These are phyloP conservation scores for Fagopyrum esculentum DNA, from an alignment of 148 eudicot genomes.

Conservation along the genomic window DNA sequence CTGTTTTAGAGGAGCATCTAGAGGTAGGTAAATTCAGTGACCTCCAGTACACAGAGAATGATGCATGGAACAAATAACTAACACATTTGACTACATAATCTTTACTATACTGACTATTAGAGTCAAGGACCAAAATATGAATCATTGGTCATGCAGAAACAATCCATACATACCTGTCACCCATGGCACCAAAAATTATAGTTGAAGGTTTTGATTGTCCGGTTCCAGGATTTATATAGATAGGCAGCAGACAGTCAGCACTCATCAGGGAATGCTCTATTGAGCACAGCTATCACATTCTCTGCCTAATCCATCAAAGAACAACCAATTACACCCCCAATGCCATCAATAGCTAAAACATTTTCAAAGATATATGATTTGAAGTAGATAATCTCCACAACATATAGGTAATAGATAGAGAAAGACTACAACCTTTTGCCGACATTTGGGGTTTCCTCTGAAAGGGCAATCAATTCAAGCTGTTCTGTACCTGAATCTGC, in stretches of 20 bases:
- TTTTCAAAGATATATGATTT: background rate
- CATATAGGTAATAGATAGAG: background rate
- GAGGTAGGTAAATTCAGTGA: background rate
- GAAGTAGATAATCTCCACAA: background rate
- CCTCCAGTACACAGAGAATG: background rate
- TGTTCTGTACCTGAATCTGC: slow-evolving; percentile 99
- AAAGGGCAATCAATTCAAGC: slow-evolving; percentile 95
- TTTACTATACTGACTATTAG: background rate
- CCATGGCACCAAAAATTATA: slow-evolving; percentile 99
- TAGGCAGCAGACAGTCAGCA: slow-evolving; percentile 82
- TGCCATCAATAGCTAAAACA: background rate
- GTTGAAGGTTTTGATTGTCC: slow-evolving; percentile 62
- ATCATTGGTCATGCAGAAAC: background rate
- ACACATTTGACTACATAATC: background rate
- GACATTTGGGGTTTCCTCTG: slow-evolving; percentile 97
- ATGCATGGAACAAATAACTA: background rate
- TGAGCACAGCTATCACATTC: slow-evolving; percentile 68
- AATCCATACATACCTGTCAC: slow-evolving; percentile 63
- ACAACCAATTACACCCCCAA: slow-evolving; percentile 7
- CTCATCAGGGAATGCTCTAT: slow-evolving; percentile 52
- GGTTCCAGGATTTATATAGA: slow-evolving; percentile 68
- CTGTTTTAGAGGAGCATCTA: background rate
- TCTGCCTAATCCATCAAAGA: slow-evolving; percentile 51
- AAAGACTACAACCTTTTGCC: slow-evolving; percentile 56
- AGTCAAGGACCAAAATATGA: background rate